Conservation (phyloP, 2,329 filamentous ascomycete species). For the Daldinia sp. region DNA sequence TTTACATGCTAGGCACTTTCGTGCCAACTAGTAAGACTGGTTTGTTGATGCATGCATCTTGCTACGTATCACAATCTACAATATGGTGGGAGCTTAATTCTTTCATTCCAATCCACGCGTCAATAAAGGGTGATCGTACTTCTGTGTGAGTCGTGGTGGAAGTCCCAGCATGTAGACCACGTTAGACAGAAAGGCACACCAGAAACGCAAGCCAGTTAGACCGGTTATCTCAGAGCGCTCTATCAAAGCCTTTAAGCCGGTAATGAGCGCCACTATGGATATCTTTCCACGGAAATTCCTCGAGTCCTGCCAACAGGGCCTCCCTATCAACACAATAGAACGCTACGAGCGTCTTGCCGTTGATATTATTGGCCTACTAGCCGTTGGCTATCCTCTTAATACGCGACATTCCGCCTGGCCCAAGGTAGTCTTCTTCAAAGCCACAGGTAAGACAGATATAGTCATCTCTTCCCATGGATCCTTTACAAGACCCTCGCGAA, state of each 20-base stretch:
- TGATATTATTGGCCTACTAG: conserved; percentile 26
- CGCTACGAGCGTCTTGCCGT: conserved; percentile 16
- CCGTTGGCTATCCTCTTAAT: conserved; percentile 27
- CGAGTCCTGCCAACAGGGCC: conserved; percentile 1
- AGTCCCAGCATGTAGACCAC: conserved; percentile 4
- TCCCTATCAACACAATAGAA: conserved; percentile 18
- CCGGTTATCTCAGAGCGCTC: conserved; percentile 31
- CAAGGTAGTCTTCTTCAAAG: conserved; percentile 26
- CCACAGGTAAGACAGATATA: conserved; percentile 9
- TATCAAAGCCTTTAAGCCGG: conserved; percentile 30
- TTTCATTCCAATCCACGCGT: background rate
- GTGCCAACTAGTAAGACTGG: background rate
- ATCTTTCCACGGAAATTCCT: conserved; percentile 17
- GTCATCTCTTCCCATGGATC: background rate
- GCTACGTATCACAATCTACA: background rate
- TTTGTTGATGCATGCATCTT: background rate
- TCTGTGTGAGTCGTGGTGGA: background rate
- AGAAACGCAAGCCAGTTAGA: conserved; percentile 25
- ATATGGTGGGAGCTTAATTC: background rate
- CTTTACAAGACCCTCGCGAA: background rate
- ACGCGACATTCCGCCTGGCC: conserved; percentile 15
- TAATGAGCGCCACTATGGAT: conserved; percentile 23
- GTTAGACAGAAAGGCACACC: conserved; percentile 20
- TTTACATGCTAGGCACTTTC: background rate
- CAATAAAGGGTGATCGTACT: background rate